phyloP scores from a whole-genome alignment of 345 rosid genomes.

The Litchi chinensis region DNA sequence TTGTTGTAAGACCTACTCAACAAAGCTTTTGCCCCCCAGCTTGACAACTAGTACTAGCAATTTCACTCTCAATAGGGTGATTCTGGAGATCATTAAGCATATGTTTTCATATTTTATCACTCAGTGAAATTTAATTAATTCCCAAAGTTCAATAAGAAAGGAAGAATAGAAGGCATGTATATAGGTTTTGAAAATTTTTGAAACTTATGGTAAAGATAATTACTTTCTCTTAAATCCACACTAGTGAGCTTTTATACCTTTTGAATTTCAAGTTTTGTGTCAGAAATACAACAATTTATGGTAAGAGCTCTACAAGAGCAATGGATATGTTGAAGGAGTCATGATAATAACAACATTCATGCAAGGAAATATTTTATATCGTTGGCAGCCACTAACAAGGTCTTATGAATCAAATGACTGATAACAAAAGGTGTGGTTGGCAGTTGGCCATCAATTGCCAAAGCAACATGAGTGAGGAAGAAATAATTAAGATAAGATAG shows the following conservation, averaged over 20 bases:
- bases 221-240: not conserved
- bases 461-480: not conserved
- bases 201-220: not conserved
- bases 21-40: not conserved
- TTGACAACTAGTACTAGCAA: not conserved
- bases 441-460: not conserved
- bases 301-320: not conserved
- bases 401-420: not conserved
- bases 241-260: not conserved
- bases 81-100: not conserved
- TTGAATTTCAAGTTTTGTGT: not conserved
- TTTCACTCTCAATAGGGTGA: not conserved
- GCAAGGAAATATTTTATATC: not conserved
- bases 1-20: constrained; percentile 1
- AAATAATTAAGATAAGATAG: constrained; percentile 1
- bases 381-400: not conserved
- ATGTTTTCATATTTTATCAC: not conserved
- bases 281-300: not conserved
- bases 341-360: not conserved
- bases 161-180: not conserved
- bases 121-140: not conserved
- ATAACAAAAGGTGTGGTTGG: not conserved
- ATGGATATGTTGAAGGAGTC: not conserved
- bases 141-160: not conserved
- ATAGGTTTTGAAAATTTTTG: not conserved